Evolutionary conservation across 2,329 filamentous ascomycete species (phyloP), one percentile per base, ranked within the genome.

Genomic region (Sporothrix protearum): DNA sequence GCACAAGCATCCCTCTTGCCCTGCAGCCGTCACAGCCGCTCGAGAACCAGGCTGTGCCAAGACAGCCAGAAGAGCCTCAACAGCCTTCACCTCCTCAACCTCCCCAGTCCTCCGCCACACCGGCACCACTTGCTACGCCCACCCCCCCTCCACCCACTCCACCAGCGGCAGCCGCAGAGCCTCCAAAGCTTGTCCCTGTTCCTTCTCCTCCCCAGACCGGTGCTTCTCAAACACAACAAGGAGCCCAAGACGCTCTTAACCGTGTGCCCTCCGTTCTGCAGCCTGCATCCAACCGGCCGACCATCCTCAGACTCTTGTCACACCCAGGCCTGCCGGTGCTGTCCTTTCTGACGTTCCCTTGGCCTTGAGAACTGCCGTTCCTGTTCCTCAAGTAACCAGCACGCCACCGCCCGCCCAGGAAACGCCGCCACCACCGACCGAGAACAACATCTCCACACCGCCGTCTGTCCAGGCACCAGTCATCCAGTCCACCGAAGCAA

Each of bases 11-110:
- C 12, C 68, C 68, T 10, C 70, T 76, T 14, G 67, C 75, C 3
- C 71, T 79, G 22, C 74, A 77, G 33, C 76, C 76, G 8, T 75
- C 78, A 1, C 74, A 75, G 39, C 30, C 74, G 7, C 74, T 76
- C 1, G 77, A 75, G 66, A 69, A 53, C 25, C 74, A 73, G 3
- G 22, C 51, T n/a, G 16, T 16, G 36, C 36, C 59, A 42, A 39
- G 57, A 22, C 57, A 19, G 9, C 4, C 36, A 25, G 36, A 25
- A 42, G 59, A 45, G 59, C 22, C 59, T 25, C 55, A 39, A 36
- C 6, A 14, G 5, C 30, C 19, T 8, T n/a, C 16, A 16, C 30
- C n/a, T 16, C 45, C 59, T 9, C 49, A 53, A 28, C 25, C 55
- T 33, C 55, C 28, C 16, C 57, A 22, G 57, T 25, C 19, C 33